Conservation (phyloP, 495 filamentous ascomycete genomes). For the Parathielavia hyrcaniae region DNA sequence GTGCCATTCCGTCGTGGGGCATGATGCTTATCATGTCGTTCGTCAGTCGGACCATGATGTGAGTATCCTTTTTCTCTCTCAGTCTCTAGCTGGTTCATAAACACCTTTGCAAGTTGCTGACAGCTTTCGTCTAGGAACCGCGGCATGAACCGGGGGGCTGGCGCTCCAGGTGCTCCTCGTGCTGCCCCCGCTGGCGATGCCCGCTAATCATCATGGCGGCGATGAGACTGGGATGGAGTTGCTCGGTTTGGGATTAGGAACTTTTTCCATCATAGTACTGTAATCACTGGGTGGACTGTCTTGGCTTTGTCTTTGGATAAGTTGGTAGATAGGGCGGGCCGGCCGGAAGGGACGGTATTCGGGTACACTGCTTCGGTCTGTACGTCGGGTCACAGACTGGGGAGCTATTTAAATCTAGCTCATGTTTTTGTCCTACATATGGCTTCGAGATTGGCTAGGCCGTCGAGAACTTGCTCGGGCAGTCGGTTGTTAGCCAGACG, state of each 20-base stretch:
- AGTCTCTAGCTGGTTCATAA: not conserved
- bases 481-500: constrained; percentile 57
- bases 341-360: constrained; percentile 2
- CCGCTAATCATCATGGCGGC: constrained; percentile 18
- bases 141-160: constrained; percentile 13
- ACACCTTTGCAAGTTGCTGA: constrained; percentile 17
- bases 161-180: constrained; percentile 19
- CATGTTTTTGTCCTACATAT: constrained; percentile 50
- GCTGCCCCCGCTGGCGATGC: constrained; percentile 22
- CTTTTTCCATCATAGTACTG: constrained; percentile 14
- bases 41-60: constrained; percentile 80
- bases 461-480: constrained; percentile 55
- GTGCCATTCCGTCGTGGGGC: constrained; percentile 49
- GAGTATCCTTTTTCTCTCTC: constrained; percentile 42
- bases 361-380: not conserved
- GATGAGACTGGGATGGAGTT: not conserved
- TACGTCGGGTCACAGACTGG: not conserved
- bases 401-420: constrained; percentile 17
- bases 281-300: constrained; percentile 8
- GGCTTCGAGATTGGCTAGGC: constrained; percentile 56
- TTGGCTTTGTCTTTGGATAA: not conserved
- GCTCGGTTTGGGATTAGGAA: not conserved
- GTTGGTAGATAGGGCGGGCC: constrained; percentile 1
- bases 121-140: constrained; percentile 29
- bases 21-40: constrained; percentile 80